Evolutionary conservation across 257 asterid genomes (phyloP).

Genomic region (Salvia miltiorrhiza): DNA sequence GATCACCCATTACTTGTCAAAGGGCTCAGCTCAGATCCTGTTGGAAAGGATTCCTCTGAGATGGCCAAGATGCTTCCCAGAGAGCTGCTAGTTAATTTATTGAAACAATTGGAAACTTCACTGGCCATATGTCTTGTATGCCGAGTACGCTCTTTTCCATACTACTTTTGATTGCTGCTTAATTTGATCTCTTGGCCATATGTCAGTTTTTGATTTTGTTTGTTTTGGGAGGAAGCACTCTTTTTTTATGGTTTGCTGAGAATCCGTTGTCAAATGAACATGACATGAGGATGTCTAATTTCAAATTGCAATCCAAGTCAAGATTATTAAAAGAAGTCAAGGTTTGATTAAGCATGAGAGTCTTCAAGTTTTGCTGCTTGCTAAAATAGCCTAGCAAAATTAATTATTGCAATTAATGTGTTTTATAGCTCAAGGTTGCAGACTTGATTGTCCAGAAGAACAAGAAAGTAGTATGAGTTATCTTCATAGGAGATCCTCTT

Average conservation of each 20-base stretch:
- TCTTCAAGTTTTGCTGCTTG: neutral
- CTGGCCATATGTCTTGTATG: constrained; percentile 73
- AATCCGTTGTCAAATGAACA: neutral
- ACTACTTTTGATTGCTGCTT: constrained; percentile 16
- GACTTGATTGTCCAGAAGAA: neutral
- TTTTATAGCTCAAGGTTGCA: neutral
- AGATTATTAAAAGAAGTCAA: neutral
- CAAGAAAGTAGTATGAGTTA: neutral
- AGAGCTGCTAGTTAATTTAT: constrained; percentile 49
- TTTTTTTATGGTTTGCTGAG: neutral
- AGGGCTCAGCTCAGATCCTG: constrained; percentile 61
- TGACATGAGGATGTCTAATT: neutral
- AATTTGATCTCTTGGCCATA: constrained; percentile 6
- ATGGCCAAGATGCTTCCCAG: constrained; percentile 64
- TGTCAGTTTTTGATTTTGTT: constrained; percentile 6
- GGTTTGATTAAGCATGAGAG: neutral
- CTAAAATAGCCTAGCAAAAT: neutral
- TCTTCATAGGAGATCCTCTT: neutral
- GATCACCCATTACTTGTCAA: constrained; percentile 96
- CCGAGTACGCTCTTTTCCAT: constrained; percentile 46
- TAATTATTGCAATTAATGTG: neutral
- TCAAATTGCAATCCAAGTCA: neutral
- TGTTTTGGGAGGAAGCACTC: constrained; percentile 7
- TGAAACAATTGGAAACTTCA: constrained; percentile 64
- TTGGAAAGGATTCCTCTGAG: constrained; percentile 60